Evolutionary conservation across 2,329 filamentous ascomycete species (phyloP).

Genomic region (Botryotinia globosa): DNA sequence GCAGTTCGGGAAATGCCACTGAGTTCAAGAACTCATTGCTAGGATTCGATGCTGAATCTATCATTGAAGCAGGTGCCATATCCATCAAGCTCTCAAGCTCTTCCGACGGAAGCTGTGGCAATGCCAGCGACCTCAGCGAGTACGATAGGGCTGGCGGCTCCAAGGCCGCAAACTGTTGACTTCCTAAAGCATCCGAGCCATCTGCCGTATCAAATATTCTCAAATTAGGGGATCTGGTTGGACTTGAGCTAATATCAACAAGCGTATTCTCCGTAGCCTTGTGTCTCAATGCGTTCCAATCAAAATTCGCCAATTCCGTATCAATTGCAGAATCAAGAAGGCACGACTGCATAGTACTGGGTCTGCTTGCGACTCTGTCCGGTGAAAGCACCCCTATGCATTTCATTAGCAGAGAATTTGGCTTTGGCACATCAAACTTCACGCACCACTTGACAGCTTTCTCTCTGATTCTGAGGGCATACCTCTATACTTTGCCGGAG

Average conservation of each 20-base stretch:
- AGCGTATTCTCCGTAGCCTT: not conserved
- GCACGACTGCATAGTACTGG: not conserved
- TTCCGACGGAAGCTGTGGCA: constrained; percentile 1
- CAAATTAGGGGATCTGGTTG: constrained; percentile 1
- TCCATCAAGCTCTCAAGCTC: constrained; percentile 1
- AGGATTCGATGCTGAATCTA: not conserved
- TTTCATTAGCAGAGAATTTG: not conserved
- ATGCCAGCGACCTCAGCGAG: not conserved
- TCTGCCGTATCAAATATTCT: not conserved
- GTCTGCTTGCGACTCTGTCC: not conserved
- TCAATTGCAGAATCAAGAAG: constrained; percentile 15
- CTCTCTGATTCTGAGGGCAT: not conserved
- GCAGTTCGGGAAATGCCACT: not conserved
- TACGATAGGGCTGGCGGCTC: not conserved
- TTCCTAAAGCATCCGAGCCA: not conserved
- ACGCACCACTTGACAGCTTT: not conserved
- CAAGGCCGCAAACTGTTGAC: not conserved
- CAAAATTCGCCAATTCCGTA: not conserved
- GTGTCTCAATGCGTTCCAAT: constrained; percentile 8
- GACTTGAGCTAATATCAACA: constrained; percentile 6
- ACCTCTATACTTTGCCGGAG: not conserved
- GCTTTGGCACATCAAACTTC: not conserved
- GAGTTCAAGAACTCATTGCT: not conserved
- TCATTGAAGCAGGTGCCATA: not conserved
- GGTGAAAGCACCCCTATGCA: not conserved